Evolutionary conservation across 495 filamentous ascomycete genomes (phyloP), one percentile per base, ranked within the genome.

Genomic region (Trichoderma virens): DNA sequence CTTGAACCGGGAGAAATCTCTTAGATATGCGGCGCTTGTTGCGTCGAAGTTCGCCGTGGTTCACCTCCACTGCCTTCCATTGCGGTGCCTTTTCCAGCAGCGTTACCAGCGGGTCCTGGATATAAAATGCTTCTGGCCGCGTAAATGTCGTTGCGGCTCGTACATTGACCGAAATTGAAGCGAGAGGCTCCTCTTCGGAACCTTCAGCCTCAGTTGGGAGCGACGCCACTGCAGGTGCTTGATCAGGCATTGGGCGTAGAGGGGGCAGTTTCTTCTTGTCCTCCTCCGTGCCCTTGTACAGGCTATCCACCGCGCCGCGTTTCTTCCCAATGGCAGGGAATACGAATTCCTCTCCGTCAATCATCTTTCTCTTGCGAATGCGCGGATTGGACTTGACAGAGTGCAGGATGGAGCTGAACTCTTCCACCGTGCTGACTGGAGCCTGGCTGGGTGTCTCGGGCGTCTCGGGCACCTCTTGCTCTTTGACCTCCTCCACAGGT

Each of bases 331-430:
- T 25, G 5, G 51, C 59, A 4, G 68, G 61, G n/a, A 73, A 65
- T 0, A 54, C 64, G 1, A 74, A 73, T 59, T 78, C 75, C 1
- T 78, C 70, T 3, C 76, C 76, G 8, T 72, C 63, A 14, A 78
- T 68, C 41, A 75, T 72, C 45, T 78, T 76, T 68, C 74, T 75
- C 20, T 79, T 80, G 60, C 78, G 73, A 64, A 74, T 75, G 38
- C 76, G 74, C 41, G 65, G 71, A 61, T 69, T 59, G 13, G 68
- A 68, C 62, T 80, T 80, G 56, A 78, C 76, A 23, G 72, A 70
- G 5, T 71, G 70, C 4, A 72, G 71, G 31, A 76, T 78, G 16
- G 77, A 79, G 63, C 65, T 67, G 4, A 56, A 56, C 25, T 63
- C 65, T 14, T 43, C 63, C n/a, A 23, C 34, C 25, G 51, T 56